These are phyloP conservation scores for Arachis monticola DNA, from an alignment of 331 rosid species.

Conservation along the genomic window DNA sequence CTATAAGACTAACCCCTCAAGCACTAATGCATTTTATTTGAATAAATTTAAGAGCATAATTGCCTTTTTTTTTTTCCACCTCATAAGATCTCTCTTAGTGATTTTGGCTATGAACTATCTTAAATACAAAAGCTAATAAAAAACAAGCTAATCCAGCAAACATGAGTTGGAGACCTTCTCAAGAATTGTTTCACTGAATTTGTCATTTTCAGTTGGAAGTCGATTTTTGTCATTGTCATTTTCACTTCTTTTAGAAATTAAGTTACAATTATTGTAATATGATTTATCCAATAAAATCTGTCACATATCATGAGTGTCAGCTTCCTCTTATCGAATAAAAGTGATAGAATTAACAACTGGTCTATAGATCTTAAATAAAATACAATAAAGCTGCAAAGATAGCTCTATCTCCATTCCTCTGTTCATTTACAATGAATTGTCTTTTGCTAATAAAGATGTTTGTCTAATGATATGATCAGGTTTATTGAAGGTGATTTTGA, in stretches of 20 bases:
- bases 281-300: background rate
- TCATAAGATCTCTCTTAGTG: background rate
- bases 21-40: background rate
- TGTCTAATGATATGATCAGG: constrained; percentile 55
- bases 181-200: background rate
- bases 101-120: background rate
- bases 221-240: constrained; percentile 1
- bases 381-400: background rate
- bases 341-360: background rate
- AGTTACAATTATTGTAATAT: background rate
- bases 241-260: background rate
- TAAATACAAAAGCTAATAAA: too few relatives aligned
- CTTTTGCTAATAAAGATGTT: constrained; percentile 36
- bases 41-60: background rate
- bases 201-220: background rate
- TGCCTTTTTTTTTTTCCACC: background rate
- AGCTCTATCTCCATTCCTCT: background rate
- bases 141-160: background rate
- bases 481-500: constrained; percentile 97
- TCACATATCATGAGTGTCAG: background rate
- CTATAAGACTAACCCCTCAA: background rate
- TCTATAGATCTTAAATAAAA: background rate
- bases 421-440: constrained; percentile 15
- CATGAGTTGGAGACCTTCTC: background rate
- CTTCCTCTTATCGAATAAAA: background rate